Base-by-base conservation (phyloP, 176 grass and related monocot species). In the Rhipidocladum racemiflorum region DNA sequence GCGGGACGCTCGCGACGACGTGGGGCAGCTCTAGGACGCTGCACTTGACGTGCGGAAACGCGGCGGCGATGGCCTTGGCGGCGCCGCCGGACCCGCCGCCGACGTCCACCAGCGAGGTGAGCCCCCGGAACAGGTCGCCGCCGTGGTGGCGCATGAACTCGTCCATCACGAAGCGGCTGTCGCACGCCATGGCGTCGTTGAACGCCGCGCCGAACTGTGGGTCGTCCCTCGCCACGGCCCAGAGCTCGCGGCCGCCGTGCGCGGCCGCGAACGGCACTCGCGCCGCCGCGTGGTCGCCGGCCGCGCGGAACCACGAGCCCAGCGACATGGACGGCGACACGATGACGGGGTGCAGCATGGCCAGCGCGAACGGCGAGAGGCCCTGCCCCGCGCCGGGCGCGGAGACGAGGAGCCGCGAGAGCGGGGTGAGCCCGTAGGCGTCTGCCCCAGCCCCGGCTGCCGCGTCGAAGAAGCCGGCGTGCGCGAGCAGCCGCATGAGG, bases 41-140 rank as follows among this genome's bases (percentile, higher is more conserved):
- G 69, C 86, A 89, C 70, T 38, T 94, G 63, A 89, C 68, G 14
- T 74, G 68, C 9, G 83, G 85, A 62, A 94, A 89, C 4, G 81
- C 87, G 44, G 74, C 75, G 9, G 87, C 82, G 66, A 89, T 76
- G 81, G 81, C 87, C 82, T 55, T 65, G n/a, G 82, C 66, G 13
- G 72, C 79, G 50, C 24, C 84, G 2, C 81, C 84, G 1, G 76
- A 80, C 60, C 81, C 77, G 2, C 89, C 89, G 23, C 87, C 81
- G 9, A 91, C 84, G 80, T 94, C 89, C 32, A 94, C 78, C 68
- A 94, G 72, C 23, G 88, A 86, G 35, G 72, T 38, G 34, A 91
- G 55, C 16, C 68, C 88, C 39, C 72, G 77, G 56, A 94, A 91
- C 65, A 94, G 66, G 50, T 56, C 70, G 17, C 42, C 29, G 23